Base-by-base conservation (phyloP, 768 basidiomycete genomes). In the Kwoniella mangroviensis region DNA sequence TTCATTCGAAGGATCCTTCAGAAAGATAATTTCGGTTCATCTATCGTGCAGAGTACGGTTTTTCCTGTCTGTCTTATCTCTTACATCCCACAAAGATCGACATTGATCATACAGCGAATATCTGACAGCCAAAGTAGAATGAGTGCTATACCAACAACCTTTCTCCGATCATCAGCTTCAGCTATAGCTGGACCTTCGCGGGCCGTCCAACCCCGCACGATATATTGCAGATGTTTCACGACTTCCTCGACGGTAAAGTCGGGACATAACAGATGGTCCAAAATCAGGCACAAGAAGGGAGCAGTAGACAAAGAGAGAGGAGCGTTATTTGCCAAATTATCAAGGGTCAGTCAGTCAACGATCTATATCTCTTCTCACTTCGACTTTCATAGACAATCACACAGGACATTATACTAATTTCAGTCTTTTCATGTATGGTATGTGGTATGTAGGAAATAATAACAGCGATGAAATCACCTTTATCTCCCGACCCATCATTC, bases 271-370 rank as follows among this genome's bases (percentile, higher is more conserved):
- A 68, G 76, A 70, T 82, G 81, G 81, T 81, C 80, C 57, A 82
- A 82, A 65, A 82, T 82, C 64, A 59, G 79, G 53, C 80, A 82
- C 70, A 67, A 73, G 53, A 82, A 82, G 63, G 81, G 81, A 34
- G 80, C 80, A 9, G 80, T 75, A 7, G 81, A 82, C 63, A 72
- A 74, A 4, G 72, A 75, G 58, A 71, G 74, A 62, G 71, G 73
- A 22, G 67, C 68, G 10, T 63, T 79, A 7, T 81, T 74, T 62
- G 76, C 78, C 12, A 74, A 72, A 24, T 54, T 81, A 4, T 80
- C 75, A 12, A 71, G 65, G 57, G 81, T 79, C 28, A 68, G 77
- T 74, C 19, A 15, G 13, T n/a, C 40, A 11, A 11, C 21, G 19
- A 11, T 60, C 61, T 49, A 41, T 15, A 61, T 56, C 15, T 13